phyloP scores from a whole-genome alignment of 2,329 filamentous ascomycete species.

The Sporothrix pallida region DNA sequence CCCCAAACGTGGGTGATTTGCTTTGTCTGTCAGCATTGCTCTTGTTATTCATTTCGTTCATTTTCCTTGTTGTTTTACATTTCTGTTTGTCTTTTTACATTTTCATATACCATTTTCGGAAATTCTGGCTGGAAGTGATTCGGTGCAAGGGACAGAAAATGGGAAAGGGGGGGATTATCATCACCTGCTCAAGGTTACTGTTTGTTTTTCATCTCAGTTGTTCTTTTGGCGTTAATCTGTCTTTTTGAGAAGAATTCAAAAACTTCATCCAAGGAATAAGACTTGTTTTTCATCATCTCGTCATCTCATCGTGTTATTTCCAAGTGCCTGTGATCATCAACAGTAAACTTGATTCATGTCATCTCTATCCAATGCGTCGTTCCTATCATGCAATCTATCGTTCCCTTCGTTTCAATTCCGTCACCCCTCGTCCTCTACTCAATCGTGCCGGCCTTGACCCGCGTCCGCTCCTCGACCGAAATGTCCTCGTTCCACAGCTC shows the following conservation, averaged over 20 bases:
- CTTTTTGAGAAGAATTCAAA: no score
- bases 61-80: constrained; percentile 2
- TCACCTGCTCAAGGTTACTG: no score
- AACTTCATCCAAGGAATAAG: no score
- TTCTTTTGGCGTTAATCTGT: no score
- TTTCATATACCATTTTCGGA: constrained; percentile 27
- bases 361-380: neutral
- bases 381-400: neutral
- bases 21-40: neutral
- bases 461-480: constrained; percentile 53
- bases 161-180: neutral
- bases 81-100: neutral
- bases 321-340: neutral
- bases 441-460: constrained; percentile 45
- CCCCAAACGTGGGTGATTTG: neutral
- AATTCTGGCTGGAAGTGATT: neutral
- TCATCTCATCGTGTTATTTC: no score
- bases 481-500: constrained; percentile 72
- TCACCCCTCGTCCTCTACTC: no score
- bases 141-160: constrained; percentile 11
- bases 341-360: neutral
- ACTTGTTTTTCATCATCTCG: no score
- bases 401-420: neutral
- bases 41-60: neutral
- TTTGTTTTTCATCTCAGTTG: no score